Percentiles rank a stretch among this genome's conserved stretches.
phyloP scores from a whole-genome alignment of 352 stramenopile genomes.

The Phytopythium litorale region DNA sequence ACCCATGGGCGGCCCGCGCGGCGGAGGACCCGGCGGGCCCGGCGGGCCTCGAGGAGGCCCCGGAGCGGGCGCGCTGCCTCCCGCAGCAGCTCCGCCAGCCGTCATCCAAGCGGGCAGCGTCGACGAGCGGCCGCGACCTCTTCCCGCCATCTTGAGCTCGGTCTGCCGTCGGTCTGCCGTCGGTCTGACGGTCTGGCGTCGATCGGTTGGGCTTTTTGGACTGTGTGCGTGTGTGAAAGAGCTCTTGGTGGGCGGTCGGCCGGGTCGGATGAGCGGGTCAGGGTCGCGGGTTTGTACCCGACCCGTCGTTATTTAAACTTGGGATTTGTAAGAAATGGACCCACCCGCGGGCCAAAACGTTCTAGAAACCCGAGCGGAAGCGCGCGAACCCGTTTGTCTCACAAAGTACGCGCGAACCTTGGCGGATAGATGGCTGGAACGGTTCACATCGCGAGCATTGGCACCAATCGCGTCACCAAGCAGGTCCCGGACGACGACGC shows the following conservation, averaged over 20 bases:
- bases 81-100: constrained; percentile 29
- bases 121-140: constrained; percentile 62
- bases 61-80: constrained; percentile 1
- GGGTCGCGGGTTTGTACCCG: neutral
- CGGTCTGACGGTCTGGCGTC: neutral
- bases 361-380: neutral
- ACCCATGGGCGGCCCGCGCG: neutral
- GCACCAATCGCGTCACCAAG: neutral
- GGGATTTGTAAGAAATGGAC: neutral
- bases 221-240: no score
- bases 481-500: neutral
- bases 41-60: constrained; percentile 5
- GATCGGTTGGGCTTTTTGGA: neutral
- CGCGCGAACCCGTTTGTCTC: neutral
- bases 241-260: neutral
- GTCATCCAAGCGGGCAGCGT: constrained; percentile 88
- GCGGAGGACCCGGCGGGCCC: constrained; percentile 6
- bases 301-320: neutral
- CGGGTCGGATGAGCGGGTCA: neutral
- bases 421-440: neutral
- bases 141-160: constrained; percentile 43
- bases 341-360: neutral
- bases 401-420: constrained; percentile 13
- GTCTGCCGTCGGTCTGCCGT: constrained; percentile 5
- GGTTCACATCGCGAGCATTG: neutral